phyloP scores from a whole-genome alignment of 2,329 filamentous ascomycete species.

The Chaetomium globosum region DNA sequence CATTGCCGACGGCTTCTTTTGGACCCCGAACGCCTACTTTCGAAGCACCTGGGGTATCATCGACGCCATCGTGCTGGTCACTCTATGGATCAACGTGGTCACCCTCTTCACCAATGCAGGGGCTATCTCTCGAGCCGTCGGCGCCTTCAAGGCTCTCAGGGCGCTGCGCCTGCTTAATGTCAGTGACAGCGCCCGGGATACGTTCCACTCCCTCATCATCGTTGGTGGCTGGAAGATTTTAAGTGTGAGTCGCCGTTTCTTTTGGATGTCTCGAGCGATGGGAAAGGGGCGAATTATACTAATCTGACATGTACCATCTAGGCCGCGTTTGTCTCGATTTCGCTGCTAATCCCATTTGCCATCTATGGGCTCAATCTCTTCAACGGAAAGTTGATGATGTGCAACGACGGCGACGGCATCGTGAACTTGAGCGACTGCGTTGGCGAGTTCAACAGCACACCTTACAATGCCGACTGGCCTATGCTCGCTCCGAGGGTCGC shows the following conservation, averaged over 20 bases:
- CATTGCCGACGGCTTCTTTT: slow-evolving; percentile 92
- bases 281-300: not conserved
- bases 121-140: slow-evolving; percentile 84
- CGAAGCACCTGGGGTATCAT: slow-evolving; percentile 97
- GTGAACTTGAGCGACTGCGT: slow-evolving; percentile 73
- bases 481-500: slow-evolving; percentile 81
- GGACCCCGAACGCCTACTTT: slow-evolving; percentile 96
- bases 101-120: slow-evolving; percentile 81
- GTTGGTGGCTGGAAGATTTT: slow-evolving; percentile 93
- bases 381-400: slow-evolving; percentile 74
- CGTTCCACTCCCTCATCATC: slow-evolving; percentile 95
- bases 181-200: slow-evolving; percentile 91
- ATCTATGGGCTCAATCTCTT: slow-evolving; percentile 96
- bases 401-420: slow-evolving; percentile 71
- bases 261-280: not conserved
- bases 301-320: slow-evolving; percentile 4
- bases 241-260: slow-evolving; percentile 47
- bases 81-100: slow-evolving; percentile 91
- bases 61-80: slow-evolving; percentile 86
- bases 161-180: slow-evolving; percentile 91
- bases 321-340: slow-evolving; percentile 90
- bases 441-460: slow-evolving; percentile 75
- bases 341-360: slow-evolving; percentile 91
- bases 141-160: slow-evolving; percentile 94
- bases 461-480: slow-evolving; percentile 74